These are phyloP conservation scores for Cryphonectria naterciae DNA, from an alignment of 2,329 filamentous ascomycete genomes.

Conservation along the genomic window DNA sequence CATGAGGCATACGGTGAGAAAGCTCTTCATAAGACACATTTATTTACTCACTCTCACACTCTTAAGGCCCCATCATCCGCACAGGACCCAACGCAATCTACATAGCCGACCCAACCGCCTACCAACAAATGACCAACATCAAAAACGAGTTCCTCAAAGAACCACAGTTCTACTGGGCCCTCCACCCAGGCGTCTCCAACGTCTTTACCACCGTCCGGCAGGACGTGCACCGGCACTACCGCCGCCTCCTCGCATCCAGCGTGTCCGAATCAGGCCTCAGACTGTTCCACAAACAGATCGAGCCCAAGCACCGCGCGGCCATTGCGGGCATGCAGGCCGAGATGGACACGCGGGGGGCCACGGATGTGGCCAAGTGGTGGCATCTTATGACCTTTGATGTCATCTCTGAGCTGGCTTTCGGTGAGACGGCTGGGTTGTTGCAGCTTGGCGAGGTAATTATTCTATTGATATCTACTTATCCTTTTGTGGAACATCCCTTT, in stretches of 20 bases:
- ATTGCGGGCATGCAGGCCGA: slow-evolving; percentile 51
- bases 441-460: slow-evolving; percentile 52
- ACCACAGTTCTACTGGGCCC: slow-evolving; percentile 32
- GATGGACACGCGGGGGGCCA: slow-evolving; percentile 39
- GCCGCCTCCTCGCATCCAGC: slow-evolving; percentile 47
- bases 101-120: slow-evolving; percentile 33
- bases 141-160: slow-evolving; percentile 38
- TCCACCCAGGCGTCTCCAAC: slow-evolving; percentile 31
- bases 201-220: slow-evolving; percentile 48
- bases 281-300: slow-evolving; percentile 39
- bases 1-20: slow-evolving; percentile 34
- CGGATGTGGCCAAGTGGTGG: slow-evolving; percentile 59
- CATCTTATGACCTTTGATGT: slow-evolving; percentile 58
- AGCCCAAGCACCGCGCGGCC: slow-evolving; percentile 43
- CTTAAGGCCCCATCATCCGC: slow-evolving; percentile 30
- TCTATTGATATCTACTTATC: no score
- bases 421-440: slow-evolving; percentile 56
- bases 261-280: slow-evolving; percentile 44
- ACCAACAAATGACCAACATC: slow-evolving; percentile 35
- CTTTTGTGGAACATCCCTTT: no score
- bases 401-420: slow-evolving; percentile 57
- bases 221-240: slow-evolving; percentile 43
- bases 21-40: neutral
- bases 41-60: neutral
- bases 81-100: slow-evolving; percentile 34